Evolutionary conservation across 2,329 filamentous ascomycete species (phyloP).

Genomic region (Penicillium concentricum): DNA sequence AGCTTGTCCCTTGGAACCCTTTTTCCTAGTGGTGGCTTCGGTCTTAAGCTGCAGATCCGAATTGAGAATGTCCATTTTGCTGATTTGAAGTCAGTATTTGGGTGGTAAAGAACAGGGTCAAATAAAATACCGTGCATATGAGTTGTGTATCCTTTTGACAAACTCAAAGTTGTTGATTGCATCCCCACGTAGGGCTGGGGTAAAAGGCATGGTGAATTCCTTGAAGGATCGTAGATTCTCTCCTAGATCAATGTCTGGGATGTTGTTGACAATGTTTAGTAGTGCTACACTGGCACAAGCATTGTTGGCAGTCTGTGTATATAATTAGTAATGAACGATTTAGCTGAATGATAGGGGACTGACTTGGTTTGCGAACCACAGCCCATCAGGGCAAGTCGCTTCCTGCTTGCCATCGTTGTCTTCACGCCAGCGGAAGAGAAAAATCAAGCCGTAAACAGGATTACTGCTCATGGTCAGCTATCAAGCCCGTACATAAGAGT

Average conservation of each 20-base stretch:
- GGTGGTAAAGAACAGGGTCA: constrained; percentile 1
- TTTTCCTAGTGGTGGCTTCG: constrained; percentile 42
- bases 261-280: constrained; percentile 91
- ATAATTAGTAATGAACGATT: background rate
- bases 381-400: constrained; percentile 57
- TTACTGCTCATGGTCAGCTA: constrained; percentile 48
- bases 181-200: constrained; percentile 72
- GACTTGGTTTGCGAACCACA: constrained; percentile 96
- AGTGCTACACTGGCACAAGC: constrained; percentile 91
- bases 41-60: constrained; percentile 63
- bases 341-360: constrained; percentile 13
- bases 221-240: constrained; percentile 71
- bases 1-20: constrained; percentile 41
- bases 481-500: background rate
- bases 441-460: constrained; percentile 81
- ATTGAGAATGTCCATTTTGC: constrained; percentile 73
- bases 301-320: constrained; percentile 69
- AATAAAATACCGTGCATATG: constrained; percentile 66
- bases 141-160: constrained; percentile 82
- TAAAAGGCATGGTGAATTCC: constrained; percentile 64
- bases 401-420: constrained; percentile 54
- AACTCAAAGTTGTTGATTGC: constrained; percentile 71
- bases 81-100: constrained; percentile 26
- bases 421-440: constrained; percentile 73
- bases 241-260: constrained; percentile 65